Evolutionary conservation across 2,329 filamentous ascomycete genomes (phyloP).

Genomic region (Byssochlamys sp.): DNA sequence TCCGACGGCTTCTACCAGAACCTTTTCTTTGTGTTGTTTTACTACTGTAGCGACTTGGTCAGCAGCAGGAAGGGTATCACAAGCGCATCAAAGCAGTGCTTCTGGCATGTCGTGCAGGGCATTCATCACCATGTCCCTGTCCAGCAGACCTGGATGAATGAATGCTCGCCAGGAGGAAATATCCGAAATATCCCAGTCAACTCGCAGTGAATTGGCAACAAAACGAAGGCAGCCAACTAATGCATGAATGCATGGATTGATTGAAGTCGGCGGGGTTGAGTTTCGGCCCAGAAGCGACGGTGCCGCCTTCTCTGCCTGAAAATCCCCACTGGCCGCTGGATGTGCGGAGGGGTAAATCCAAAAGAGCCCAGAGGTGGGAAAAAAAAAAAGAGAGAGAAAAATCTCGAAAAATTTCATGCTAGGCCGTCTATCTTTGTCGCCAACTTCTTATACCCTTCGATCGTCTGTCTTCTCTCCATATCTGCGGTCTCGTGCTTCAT

Average conservation of each 20-base stretch:
- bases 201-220: too few relatives aligned
- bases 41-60: too few relatives aligned
- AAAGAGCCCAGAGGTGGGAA: background rate
- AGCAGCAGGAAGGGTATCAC: too few relatives aligned
- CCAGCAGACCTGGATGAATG: too few relatives aligned
- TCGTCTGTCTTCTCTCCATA: slow-evolving; percentile 3
- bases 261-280: background rate
- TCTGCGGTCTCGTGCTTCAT: slow-evolving; percentile 8
- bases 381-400: background rate
- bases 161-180: too few relatives aligned
- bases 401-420: slow-evolving; percentile 4
- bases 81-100: too few relatives aligned
- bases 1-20: too few relatives aligned
- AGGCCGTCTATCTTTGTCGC: slow-evolving; percentile 9
- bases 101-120: too few relatives aligned
- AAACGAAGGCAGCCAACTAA: too few relatives aligned
- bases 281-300: background rate
- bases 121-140: too few relatives aligned
- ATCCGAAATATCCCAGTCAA: too few relatives aligned
- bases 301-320: background rate
- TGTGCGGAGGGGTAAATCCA: background rate
- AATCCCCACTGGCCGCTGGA: background rate
- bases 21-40: too few relatives aligned
- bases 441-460: slow-evolving; percentile 6
- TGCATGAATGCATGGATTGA: background rate